A percentile compares a stretch with the other conserved stretches of the same genome.
These are phyloP conservation scores for Stephania cephalantha DNA, from an alignment of 164 flowering plant species.

Conservation along the genomic window DNA sequence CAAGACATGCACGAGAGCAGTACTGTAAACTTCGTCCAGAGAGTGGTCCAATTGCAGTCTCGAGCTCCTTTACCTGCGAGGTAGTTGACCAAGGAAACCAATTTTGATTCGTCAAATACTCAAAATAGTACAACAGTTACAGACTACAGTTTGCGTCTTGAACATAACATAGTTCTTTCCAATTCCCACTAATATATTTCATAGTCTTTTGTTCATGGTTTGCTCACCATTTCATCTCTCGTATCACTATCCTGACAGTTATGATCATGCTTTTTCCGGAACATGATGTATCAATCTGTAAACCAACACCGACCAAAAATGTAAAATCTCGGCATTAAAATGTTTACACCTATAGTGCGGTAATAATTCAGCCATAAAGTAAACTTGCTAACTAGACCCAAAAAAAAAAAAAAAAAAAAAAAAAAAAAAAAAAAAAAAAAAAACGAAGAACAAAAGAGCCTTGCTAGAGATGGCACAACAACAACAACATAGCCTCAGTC, in stretches of 20 bases:
- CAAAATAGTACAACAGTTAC: not conserved
- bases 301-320: conserved; percentile 6
- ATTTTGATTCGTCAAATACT: conserved; percentile 1
- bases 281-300: conserved; percentile 33
- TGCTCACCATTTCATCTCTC: conserved; percentile 48
- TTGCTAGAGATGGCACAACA: too few relatives aligned
- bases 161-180: not conserved
- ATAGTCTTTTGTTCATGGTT: not conserved
- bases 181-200: not conserved
- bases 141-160: not conserved
- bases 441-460: too few relatives aligned
- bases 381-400: not conserved
- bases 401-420: too few relatives aligned
- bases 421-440: too few relatives aligned
- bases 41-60: conserved; percentile 62
- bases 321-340: not conserved
- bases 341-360: too few relatives aligned
- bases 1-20: conserved; percentile 74
- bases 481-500: too few relatives aligned
- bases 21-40: conserved; percentile 52
- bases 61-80: conserved; percentile 67
- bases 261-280: conserved; percentile 42
- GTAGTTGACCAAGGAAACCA: not conserved
- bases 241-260: conserved; percentile 37
- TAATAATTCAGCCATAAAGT: not conserved